Evolutionary conservation across 129 eudicot genomes (phyloP).

Genomic region (Flaveria ramosissima): DNA sequence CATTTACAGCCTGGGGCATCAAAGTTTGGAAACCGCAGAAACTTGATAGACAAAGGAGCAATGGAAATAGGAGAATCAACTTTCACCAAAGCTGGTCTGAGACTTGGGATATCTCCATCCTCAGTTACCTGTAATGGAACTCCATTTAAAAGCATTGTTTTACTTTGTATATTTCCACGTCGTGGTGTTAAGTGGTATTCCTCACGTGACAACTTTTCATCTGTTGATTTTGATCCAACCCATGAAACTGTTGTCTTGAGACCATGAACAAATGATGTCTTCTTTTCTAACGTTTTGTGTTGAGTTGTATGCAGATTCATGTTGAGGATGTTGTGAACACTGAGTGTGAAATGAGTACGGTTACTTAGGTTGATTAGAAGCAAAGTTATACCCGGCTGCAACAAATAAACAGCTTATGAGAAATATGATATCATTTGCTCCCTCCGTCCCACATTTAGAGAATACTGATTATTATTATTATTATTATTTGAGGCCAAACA

Average conservation of each 20-base stretch:
- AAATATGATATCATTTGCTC: neutral
- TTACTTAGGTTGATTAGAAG: constrained; percentile 90
- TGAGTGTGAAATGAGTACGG: constrained; percentile 53
- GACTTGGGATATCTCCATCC: constrained; percentile 54
- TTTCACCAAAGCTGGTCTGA: constrained; percentile 48
- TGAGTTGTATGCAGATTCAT: constrained; percentile 28
- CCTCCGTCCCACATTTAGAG: neutral
- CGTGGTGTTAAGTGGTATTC: constrained; percentile 85
- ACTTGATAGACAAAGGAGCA: constrained; percentile 75
- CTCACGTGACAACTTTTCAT: constrained; percentile 52
- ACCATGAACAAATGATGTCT: constrained; percentile 36
- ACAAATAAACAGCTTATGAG: constrained; percentile 11
- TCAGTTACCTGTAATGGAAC: constrained; percentile 50
- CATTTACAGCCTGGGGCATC: constrained; percentile 69
- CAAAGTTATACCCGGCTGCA: constrained; percentile 76
- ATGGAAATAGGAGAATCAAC: constrained; percentile 49
- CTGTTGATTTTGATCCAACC: constrained; percentile 78
- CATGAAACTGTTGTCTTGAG: constrained; percentile 75
- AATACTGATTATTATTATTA: neutral
- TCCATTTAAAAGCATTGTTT: constrained; percentile 72
- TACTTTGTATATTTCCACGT: constrained; percentile 58
- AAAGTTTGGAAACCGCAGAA: constrained; percentile 69
- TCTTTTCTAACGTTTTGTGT: constrained; percentile 19
- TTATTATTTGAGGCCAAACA: neutral
- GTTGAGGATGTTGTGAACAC: constrained; percentile 45